Evolutionary conservation across 2,329 filamentous ascomycete species (phyloP).

Genomic region (Fusarium incarnatum): DNA sequence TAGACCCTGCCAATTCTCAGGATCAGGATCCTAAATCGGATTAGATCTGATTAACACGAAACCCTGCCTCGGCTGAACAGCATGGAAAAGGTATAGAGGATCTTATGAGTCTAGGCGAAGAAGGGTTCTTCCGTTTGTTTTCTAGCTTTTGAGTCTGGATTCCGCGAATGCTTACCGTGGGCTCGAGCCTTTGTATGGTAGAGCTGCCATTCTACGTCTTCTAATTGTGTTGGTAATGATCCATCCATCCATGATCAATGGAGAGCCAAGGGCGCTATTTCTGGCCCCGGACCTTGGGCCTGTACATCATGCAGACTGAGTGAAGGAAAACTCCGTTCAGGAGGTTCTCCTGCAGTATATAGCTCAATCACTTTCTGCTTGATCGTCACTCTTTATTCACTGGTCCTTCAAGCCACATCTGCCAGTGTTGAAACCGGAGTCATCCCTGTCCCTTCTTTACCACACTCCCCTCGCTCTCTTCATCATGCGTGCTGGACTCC

Average conservation of each 20-base stretch:
- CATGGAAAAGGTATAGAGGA: background rate
- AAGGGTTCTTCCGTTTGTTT: background rate
- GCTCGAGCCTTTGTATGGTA: background rate
- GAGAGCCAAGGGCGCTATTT: background rate
- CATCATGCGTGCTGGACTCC: slow-evolving; percentile 37
- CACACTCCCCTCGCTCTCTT: background rate
- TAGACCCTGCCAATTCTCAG: background rate
- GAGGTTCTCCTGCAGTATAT: slow-evolving; percentile 22
- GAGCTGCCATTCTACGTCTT: background rate
- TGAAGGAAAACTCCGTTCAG: background rate
- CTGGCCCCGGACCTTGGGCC: background rate
- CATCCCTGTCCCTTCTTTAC: slow-evolving; percentile 17
- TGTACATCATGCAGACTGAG: background rate
- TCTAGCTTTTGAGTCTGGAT: background rate
- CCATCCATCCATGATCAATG: background rate
- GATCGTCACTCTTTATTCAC: slow-evolving; percentile 9
- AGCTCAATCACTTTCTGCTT: slow-evolving; percentile 20
- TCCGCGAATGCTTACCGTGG: background rate
- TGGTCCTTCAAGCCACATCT: slow-evolving; percentile 9
- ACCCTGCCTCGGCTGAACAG: slow-evolving; percentile 2
- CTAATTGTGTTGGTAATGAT: background rate
- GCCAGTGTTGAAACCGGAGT: slow-evolving; percentile 9
- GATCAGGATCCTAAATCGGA: slow-evolving; percentile 22
- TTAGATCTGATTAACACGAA: slow-evolving; percentile 24
- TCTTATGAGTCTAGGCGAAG: background rate